Conservation (phyloP, 2,329 filamentous ascomycete species). For the Sordariomycetes sp. region DNA sequence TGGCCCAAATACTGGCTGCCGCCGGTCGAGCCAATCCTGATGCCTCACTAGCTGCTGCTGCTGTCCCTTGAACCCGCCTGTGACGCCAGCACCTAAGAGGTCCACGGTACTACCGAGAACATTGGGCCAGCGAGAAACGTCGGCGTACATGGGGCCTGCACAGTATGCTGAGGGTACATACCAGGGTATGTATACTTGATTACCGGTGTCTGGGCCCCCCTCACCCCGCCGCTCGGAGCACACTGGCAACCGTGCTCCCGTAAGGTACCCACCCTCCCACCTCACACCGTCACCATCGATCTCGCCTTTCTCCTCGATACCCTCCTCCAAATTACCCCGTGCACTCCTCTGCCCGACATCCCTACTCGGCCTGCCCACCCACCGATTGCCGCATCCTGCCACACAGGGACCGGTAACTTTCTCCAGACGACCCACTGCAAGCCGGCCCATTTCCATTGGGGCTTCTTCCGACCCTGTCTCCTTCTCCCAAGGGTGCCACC, state of each 20-base stretch:
- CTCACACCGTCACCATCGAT: constrained; percentile 12
- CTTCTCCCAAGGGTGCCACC: neutral
- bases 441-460: neutral
- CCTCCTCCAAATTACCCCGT: neutral
- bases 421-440: neutral
- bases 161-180: neutral
- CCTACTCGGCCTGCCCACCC: neutral
- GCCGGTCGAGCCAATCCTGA: neutral
- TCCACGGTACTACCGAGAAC: neutral
- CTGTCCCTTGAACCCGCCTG: neutral
- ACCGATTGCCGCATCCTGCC: neutral
- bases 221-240: constrained; percentile 2
- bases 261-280: neutral
- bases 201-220: neutral
- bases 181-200: neutral
- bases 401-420: neutral
- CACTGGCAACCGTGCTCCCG: constrained; percentile 7
- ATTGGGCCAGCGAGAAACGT: neutral
- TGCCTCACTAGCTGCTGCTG: neutral
- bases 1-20: neutral
- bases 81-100: neutral
- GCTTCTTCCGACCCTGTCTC: neutral
- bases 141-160: neutral
- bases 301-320: neutral
- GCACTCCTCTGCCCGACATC: neutral